Evolutionary conservation across 106 monocot species (phyloP), one percentile per base, ranked within the genome.

Genomic region (Phalaenopsis aphrodite): DNA sequence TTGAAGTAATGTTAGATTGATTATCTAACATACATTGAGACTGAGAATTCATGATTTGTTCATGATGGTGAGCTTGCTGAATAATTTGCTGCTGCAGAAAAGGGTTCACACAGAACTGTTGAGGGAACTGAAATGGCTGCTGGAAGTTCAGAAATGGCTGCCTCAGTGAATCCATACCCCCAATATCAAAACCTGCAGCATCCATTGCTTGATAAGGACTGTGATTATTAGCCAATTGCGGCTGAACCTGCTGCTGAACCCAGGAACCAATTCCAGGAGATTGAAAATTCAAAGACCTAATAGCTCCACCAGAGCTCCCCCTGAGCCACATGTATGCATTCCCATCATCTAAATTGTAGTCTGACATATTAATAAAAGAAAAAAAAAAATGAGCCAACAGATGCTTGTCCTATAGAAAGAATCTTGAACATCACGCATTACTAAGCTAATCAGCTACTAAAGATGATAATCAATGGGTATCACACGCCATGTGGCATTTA

Each of bases 271-370:
- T 83, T 77, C 88, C 89, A 58, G 87, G 80, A 77, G 86, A 80
- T 55, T 87, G 95, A 74, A 94, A 92, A 77, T 89, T 92, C 37
- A 87, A 82, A 75, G 98, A 79, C 55, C 85, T 94, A 56, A 89
- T 47, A 9, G 85, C 87, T 72, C 83, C 84, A 61, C 90, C 91
- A 68, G 89, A 74, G 81, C 86, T 84, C 23, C 89, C 90, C 76
- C 89, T 86, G 66, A 89, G 79, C 90, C 92, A 95, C 98, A 99
- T 88, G 36, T 88, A 87, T 61, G 87, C 84, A 85, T 84, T 92
- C 75, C 81, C 79, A 7, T 90, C 92, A 79, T 89, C 88, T 84
- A 89, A 81, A 85, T 84, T 81, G 77, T 78, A 77, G 56, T 84
- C 76, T 76, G 76, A 49, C 16, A 76, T 36, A 45, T 45, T 45